A percentile compares a stretch with the other conserved stretches of the same genome.
Conservation (phyloP, 176 grass and related monocot species). For the Triticum timopheevii region DNA sequence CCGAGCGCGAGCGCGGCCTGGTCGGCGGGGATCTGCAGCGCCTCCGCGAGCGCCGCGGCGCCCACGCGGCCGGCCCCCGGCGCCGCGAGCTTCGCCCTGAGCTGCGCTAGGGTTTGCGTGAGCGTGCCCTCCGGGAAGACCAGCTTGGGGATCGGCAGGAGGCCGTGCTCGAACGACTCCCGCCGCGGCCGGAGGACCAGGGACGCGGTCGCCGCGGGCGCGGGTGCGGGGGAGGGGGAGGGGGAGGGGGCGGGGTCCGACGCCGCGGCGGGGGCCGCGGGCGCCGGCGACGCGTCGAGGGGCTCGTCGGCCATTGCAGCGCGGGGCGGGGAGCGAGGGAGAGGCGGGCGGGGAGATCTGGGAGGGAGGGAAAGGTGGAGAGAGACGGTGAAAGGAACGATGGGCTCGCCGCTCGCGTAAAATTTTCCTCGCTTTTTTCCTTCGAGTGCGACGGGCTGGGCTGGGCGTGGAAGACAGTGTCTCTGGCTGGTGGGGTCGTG, state of each 20-base stretch:
- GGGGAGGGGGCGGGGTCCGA: background rate
- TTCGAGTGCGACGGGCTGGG: background rate
- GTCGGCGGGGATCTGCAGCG: conserved; percentile 85
- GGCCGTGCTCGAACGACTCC: conserved; percentile 91
- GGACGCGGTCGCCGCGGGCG: background rate
- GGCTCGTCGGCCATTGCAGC: conserved; percentile 43
- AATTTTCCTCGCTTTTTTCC: background rate
- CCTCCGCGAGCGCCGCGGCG: conserved; percentile 60
- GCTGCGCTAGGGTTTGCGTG: conserved; percentile 54
- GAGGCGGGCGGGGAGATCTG: conserved; percentile 31
- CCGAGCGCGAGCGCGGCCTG: conserved; percentile 66
- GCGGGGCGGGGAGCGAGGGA: background rate
- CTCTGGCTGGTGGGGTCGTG: background rate
- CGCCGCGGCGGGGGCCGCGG: conserved; percentile 10
- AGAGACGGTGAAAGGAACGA: conserved; percentile 19
- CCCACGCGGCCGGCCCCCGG: conserved; percentile 38
- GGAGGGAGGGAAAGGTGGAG: conserved; percentile 19
- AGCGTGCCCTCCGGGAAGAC: conserved; percentile 69
- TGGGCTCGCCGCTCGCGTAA: background rate
- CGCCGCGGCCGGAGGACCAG: conserved; percentile 69
- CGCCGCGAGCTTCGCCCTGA: conserved; percentile 52
- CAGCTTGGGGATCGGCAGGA: conserved; percentile 87
- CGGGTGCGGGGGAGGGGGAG: background rate
- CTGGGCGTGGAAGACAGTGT: background rate
- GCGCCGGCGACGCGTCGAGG: background rate